Percentiles rank a stretch among this genome's conserved stretches.
Conservation (phyloP, 495 filamentous ascomycete genomes). For the Lasiosphaeria hispida region DNA sequence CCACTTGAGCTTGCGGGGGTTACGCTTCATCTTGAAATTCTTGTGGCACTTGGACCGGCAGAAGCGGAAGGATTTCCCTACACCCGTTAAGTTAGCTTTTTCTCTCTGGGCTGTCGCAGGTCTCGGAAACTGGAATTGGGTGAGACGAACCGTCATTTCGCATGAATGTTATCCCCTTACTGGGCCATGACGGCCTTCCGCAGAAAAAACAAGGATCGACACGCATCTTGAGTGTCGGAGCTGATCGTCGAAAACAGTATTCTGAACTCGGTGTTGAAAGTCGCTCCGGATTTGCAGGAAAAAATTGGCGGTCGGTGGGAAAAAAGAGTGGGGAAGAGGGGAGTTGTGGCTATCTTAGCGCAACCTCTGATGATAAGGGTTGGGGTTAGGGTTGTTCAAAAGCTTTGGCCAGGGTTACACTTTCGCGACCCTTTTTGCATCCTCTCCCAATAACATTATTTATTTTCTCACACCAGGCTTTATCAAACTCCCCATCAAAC, state of each 20-base stretch:
- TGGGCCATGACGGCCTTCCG: constrained; percentile 76
- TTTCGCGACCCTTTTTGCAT: no score
- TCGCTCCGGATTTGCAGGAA: constrained; percentile 10
- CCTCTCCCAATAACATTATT: no score
- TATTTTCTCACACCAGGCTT: no score
- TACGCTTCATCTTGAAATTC: constrained; percentile 99
- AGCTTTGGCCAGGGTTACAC: background rate
- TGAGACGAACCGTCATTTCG: constrained; percentile 65
- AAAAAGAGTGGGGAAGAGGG: constrained; percentile 18
- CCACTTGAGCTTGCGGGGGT: constrained; percentile 77
- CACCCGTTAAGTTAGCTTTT: background rate
- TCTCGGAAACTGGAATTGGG: background rate
- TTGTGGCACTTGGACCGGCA: constrained; percentile 92
- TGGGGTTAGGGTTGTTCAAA: background rate
- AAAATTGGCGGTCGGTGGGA: constrained; percentile 18
- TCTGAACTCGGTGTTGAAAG: background rate
- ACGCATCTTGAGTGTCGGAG: constrained; percentile 36
- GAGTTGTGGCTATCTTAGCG: constrained; percentile 16
- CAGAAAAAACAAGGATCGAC: constrained; percentile 92
- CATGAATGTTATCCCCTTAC: constrained; percentile 75
- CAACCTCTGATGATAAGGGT: background rate
- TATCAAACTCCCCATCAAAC: no score
- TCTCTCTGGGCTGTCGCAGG: background rate
- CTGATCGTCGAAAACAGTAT: constrained; percentile 7
- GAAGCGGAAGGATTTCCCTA: constrained; percentile 65